Evolutionary conservation across 2,329 filamentous ascomycete species (phyloP).

Genomic region (Thermothelomyces thermophilus): DNA sequence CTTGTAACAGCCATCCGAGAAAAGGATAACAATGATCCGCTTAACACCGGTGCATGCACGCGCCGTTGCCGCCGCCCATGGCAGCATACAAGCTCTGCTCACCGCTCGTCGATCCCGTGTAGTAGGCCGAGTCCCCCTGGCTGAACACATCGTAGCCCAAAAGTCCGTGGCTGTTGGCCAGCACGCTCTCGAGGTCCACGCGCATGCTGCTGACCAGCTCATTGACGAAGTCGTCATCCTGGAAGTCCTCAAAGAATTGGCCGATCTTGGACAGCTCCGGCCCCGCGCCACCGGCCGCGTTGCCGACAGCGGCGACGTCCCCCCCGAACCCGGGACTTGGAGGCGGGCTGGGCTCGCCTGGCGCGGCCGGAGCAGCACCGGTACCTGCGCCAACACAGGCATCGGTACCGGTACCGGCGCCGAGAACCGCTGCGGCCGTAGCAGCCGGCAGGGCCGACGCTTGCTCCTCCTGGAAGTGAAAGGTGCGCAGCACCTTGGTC

Average conservation of each 20-base stretch:
- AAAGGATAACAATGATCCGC: neutral
- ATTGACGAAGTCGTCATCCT: neutral
- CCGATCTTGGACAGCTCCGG: neutral
- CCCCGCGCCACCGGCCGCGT: neutral
- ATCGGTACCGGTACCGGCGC: neutral
- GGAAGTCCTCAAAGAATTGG: neutral
- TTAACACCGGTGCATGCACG: neutral
- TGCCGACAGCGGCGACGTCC: too few relatives aligned
- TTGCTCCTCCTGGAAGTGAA: slow-evolving; percentile 15
- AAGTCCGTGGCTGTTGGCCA: neutral
- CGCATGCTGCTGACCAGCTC: neutral
- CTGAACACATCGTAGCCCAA: slow-evolving; percentile 1
- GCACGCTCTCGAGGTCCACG: neutral
- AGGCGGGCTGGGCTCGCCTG: neutral
- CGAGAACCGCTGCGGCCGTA: neutral
- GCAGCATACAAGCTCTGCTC: neutral
- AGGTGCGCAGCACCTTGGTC: slow-evolving; percentile 22
- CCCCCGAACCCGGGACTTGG: neutral
- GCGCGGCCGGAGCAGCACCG: neutral
- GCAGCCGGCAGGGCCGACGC: neutral
- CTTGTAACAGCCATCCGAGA: neutral
- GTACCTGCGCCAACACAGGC: neutral
- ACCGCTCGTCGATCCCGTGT: slow-evolving; percentile 1
- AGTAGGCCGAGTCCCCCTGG: slow-evolving; percentile 14
- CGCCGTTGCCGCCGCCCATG: neutral